These are phyloP conservation scores for Pisolithus thermaeus DNA, from an alignment of 1,284 basidiomycete species.

Conservation along the genomic window DNA sequence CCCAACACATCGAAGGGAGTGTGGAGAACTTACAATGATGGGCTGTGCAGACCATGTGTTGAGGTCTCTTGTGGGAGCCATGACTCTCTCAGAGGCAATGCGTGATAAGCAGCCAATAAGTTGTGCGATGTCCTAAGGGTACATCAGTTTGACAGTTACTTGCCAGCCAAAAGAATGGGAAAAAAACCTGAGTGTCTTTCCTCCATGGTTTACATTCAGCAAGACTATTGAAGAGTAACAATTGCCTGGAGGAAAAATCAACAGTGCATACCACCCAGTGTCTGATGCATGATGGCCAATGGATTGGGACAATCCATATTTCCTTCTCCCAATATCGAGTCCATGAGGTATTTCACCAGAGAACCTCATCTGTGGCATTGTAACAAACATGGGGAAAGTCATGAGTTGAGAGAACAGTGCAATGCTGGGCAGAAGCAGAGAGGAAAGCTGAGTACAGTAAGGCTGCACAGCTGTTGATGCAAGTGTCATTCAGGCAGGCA, in stretches of 20 bases:
- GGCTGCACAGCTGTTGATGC: too few species aligned
- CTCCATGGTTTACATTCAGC: slow-evolving; percentile 7
- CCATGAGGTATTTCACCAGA: not conserved
- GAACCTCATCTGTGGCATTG: not conserved
- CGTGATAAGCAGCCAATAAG: slow-evolving; percentile 3
- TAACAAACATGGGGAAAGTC: too few species aligned
- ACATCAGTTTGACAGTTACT: too few species aligned
- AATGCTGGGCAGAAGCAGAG: too few species aligned
- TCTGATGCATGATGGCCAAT: not conserved
- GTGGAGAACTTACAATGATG: not conserved
- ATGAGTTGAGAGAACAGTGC: too few species aligned
- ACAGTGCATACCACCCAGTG: slow-evolving; percentile 12
- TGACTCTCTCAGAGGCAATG: not conserved
- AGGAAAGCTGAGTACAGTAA: too few species aligned
- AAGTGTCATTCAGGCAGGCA: too few species aligned
- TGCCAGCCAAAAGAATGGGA: not conserved
- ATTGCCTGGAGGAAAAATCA: not conserved
- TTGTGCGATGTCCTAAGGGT: slow-evolving; percentile 4
- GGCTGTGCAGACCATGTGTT: slow-evolving; percentile 1
- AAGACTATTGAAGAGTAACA: slow-evolving; percentile 14
- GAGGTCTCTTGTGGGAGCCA: not conserved
- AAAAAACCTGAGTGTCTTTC: slow-evolving; percentile 5
- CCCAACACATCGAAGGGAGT: not conserved
- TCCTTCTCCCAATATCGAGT: not conserved
- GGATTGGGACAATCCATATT: not conserved